These are phyloP conservation scores for Cucumis variabilis DNA, from an alignment of 331 rosid species.

Conservation along the genomic window DNA sequence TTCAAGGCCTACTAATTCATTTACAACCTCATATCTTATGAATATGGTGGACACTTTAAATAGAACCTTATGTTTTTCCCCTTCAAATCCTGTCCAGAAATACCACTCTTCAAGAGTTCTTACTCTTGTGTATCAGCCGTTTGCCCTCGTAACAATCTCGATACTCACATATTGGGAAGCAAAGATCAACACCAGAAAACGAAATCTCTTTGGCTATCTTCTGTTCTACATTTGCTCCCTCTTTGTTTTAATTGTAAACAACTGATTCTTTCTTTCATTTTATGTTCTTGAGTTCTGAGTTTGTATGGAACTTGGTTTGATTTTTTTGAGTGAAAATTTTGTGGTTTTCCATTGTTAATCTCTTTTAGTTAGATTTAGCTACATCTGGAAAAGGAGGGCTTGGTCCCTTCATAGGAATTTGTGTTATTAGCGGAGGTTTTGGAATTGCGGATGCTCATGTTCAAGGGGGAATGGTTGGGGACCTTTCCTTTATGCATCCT, in stretches of 20 bases:
- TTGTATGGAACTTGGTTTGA: not conserved
- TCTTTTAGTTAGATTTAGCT: constrained; percentile 81
- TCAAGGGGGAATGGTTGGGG: constrained; percentile 97
- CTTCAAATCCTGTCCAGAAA: constrained; percentile 46
- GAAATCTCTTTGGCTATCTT: constrained; percentile 70
- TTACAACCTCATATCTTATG: too few species aligned
- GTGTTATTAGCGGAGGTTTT: constrained; percentile 68
- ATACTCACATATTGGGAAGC: constrained; percentile 50
- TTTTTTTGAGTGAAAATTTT: not conserved
- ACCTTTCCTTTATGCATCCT: constrained; percentile 79
- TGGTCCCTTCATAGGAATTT: constrained; percentile 77
- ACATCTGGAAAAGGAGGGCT: constrained; percentile 90
- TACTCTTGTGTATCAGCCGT: constrained; percentile 88
- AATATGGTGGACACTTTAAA: too few species aligned
- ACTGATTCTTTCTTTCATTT: not conserved
- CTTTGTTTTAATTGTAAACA: constrained; percentile 64
- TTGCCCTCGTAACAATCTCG: constrained; percentile 63
- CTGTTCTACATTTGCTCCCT: constrained; percentile 66
- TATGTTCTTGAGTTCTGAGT: not conserved
- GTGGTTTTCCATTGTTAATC: constrained; percentile 18
- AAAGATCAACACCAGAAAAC: constrained; percentile 60
- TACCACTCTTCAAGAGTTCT: constrained; percentile 88
- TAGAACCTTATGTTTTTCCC: not conserved
- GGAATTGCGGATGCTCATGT: constrained; percentile 91
- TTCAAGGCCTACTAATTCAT: not conserved